Base-by-base conservation (phyloP, 2,329 filamentous ascomycete species). In the Neonectria neomacrospora region DNA sequence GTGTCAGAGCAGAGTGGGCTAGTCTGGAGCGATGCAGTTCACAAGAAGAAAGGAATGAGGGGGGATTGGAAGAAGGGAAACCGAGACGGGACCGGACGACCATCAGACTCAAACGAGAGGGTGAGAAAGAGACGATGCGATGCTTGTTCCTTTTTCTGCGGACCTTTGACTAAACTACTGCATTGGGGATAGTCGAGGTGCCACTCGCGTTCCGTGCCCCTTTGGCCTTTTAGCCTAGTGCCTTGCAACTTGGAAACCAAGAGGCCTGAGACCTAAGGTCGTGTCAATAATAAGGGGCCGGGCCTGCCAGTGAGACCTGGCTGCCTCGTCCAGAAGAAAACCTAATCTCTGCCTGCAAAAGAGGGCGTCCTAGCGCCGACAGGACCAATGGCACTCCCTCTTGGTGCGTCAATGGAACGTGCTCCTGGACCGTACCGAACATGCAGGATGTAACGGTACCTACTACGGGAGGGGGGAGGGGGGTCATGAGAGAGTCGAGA, bases 1-100 rank as follows among this genome's bases (percentile, higher is more conserved):
- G 63, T 53, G 50, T 39, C 42, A 44, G 54, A 37, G 54, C 42
- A 44, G 54, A 37, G 54, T 44, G 54, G 54, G 34, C 52, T 58
- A 34, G 41, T 48, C 18, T 50, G 5, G 54, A 22, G 23, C 18
- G 50, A 54, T 50, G 44, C 28, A 41, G 26, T 54, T 37, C 52
- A 63, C 28, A 47, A 55, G 32, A 57, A 61, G 64, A 72, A 72
- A 59, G 67, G 63, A 72, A 68, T 55, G 61, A 51, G 56, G 54
- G 58, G 59, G 26, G 16, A 56, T 41, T 41, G 37, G 37, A 41
- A 51, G 44, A 28, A 60, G 20, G 56, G 59, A 55, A 61, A 45
- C 34, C 41, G 50, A 41, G 60, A 62, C 50, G 57, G 42, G 56
- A 62, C 50, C 54, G 42, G 56, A 57, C 61, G 41, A 47, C 45